Evolutionary conservation across 2,329 filamentous ascomycete genomes (phyloP).

Genomic region (Phyllosticta capitalensis): DNA sequence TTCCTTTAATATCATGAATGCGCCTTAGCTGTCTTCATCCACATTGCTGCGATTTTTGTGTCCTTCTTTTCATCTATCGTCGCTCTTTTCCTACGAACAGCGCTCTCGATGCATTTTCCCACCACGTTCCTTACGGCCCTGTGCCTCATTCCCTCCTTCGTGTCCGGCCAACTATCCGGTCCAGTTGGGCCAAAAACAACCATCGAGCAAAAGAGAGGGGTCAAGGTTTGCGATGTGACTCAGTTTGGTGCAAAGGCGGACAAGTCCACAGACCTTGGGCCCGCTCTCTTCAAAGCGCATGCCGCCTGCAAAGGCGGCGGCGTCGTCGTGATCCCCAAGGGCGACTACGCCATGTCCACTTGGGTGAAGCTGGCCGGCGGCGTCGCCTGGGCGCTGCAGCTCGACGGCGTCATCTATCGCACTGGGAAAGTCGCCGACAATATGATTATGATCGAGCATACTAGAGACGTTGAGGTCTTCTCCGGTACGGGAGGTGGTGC

Average conservation of each 20-base stretch:
- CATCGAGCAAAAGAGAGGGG: constrained; percentile 33
- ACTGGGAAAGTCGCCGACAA: constrained; percentile 42
- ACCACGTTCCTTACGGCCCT: constrained; percentile 16
- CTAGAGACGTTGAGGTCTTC: constrained; percentile 45
- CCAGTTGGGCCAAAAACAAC: constrained; percentile 24
- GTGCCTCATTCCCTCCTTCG: constrained; percentile 15
- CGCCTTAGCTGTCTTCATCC: too few relatives aligned
- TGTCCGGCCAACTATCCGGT: constrained; percentile 25
- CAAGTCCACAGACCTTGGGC: constrained; percentile 41
- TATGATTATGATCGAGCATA: constrained; percentile 44
- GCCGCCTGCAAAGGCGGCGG: constrained; percentile 42
- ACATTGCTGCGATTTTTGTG: too few relatives aligned
- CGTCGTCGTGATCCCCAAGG: constrained; percentile 39
- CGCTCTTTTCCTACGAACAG: constrained; percentile 1
- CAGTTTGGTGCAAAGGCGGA: constrained; percentile 44
- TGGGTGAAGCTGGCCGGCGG: constrained; percentile 42
- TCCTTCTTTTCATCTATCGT: background rate
- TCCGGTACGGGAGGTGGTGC: constrained; percentile 43
- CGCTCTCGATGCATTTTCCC: constrained; percentile 19
- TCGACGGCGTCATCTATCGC: constrained; percentile 45
- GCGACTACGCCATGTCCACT: constrained; percentile 41
- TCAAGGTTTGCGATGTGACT: constrained; percentile 44
- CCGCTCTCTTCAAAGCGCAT: constrained; percentile 40
- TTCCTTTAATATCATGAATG: too few relatives aligned
- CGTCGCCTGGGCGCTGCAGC: constrained; percentile 40